phyloP scores from a whole-genome alignment of 352 stramenopile genomes.

The Globisporangium solare region DNA sequence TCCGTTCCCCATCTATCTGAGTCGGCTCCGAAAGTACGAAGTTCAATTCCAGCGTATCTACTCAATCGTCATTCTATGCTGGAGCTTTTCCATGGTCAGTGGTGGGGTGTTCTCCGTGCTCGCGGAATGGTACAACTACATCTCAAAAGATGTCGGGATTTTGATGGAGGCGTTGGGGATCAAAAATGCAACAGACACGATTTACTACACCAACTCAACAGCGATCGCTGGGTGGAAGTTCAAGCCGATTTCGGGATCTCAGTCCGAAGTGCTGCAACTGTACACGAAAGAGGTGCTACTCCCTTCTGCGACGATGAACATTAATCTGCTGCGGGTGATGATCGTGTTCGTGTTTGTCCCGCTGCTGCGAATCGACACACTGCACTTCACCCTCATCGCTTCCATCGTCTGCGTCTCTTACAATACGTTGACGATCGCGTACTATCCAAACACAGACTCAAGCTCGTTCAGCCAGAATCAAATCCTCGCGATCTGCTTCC shows the following conservation, averaged over 20 bases:
- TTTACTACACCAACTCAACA: conserved; percentile 66
- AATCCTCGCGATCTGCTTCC: conserved; percentile 63
- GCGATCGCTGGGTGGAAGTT: conserved; percentile 45
- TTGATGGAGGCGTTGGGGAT: conserved; percentile 60
- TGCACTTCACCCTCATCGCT: conserved; percentile 57
- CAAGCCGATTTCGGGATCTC: conserved; percentile 46
- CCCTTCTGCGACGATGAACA: conserved; percentile 70
- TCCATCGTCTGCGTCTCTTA: conserved; percentile 56
- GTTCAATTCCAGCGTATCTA: conserved; percentile 75
- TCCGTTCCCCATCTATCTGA: conserved; percentile 62
- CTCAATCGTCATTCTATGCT: conserved; percentile 58
- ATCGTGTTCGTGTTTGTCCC: conserved; percentile 76
- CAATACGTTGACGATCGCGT: conserved; percentile 52
- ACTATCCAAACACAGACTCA: conserved; percentile 60
- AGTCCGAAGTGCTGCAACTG: conserved; percentile 44
- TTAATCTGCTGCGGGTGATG: conserved; percentile 71
- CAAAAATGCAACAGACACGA: conserved; percentile 19
- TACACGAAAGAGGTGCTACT: conserved; percentile 69
- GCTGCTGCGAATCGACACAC: conserved; percentile 68
- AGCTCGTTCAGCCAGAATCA: conserved; percentile 62
- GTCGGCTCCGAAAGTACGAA: conserved; percentile 54
- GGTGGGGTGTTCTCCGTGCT: conserved; percentile 83
- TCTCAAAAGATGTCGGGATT: conserved; percentile 60
- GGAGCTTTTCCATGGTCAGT: conserved; percentile 67
- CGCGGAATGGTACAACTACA: conserved; percentile 75